phyloP scores from a whole-genome alignment of 352 stramenopile genomes.

The Phytophthora fragariae region DNA sequence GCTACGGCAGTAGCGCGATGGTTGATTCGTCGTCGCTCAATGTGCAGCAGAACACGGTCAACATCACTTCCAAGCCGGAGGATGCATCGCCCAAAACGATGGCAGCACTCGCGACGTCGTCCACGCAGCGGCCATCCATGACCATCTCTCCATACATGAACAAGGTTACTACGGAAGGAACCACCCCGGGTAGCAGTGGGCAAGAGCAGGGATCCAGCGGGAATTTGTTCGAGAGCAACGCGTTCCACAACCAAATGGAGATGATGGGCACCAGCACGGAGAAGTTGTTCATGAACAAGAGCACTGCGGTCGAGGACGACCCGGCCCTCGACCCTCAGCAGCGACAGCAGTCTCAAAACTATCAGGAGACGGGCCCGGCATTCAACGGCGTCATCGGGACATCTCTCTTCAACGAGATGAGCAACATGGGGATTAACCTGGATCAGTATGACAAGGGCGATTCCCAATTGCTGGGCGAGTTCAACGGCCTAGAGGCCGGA shows the following conservation, averaged over 20 bases:
- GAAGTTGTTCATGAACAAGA: conserved; percentile 53
- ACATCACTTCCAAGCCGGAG: conserved; percentile 46
- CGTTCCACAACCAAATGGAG: conserved; percentile 78
- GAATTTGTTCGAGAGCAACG: conserved; percentile 79
- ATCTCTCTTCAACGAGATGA: conserved; percentile 78
- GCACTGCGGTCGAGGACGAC: conserved; percentile 37
- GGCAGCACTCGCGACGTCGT: conserved; percentile 38
- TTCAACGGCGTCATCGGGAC: conserved; percentile 49
- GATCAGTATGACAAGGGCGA: conserved; percentile 65
- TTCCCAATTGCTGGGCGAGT: conserved; percentile 48
- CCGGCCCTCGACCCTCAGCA: conserved; percentile 37
- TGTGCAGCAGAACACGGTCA: conserved; percentile 47
- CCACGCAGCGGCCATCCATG: conserved; percentile 55
- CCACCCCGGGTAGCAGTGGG: conserved; percentile 1
- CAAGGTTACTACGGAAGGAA: conserved; percentile 54
- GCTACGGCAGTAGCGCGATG: conserved; percentile 29
- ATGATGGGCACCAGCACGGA: conserved; percentile 43
- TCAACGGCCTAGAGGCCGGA: conserved; percentile 42
- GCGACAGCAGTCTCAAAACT: conserved; percentile 21
- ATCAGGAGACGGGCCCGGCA: conserved; percentile 25
- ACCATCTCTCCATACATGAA: conserved; percentile 84
- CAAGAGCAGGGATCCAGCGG: conserved; percentile 43
- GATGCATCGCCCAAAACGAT: conserved; percentile 52
- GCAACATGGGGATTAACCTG: conserved; percentile 76
- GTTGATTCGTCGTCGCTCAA: conserved; percentile 37